Percentiles rank a stretch among this genome's conserved stretches.
Evolutionary conservation across 768 basidiomycete species (phyloP).

Genomic region (Lactifluus pinguis): DNA sequence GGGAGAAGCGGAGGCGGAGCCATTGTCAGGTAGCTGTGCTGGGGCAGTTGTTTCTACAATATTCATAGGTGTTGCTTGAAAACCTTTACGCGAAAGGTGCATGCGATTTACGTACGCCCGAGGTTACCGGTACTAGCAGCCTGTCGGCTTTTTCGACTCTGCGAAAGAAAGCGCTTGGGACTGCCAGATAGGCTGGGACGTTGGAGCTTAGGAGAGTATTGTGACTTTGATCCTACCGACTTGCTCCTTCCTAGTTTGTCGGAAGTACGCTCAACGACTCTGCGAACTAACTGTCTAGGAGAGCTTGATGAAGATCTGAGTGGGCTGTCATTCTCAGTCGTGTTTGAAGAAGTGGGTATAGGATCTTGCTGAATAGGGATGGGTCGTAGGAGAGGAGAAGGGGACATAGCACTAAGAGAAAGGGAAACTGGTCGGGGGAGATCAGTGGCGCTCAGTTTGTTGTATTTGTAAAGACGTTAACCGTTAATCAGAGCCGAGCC

Average conservation of each 20-base stretch:
- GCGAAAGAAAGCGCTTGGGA: slow-evolving; percentile 46
- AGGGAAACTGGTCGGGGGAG: background rate
- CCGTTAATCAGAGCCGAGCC: background rate
- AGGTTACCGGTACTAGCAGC: slow-evolving; percentile 28
- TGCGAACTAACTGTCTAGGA: slow-evolving; percentile 21
- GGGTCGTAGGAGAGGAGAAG: background rate
- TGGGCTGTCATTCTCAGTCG: slow-evolving; percentile 4
- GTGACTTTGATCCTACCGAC: slow-evolving; percentile 19
- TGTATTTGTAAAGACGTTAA: background rate
- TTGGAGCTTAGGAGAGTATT: slow-evolving; percentile 15
- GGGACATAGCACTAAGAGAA: slow-evolving; percentile 1
- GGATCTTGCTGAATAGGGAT: background rate
- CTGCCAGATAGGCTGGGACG: slow-evolving; percentile 27
- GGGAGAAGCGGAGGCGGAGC: slow-evolving; percentile 4
- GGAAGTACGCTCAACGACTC: slow-evolving; percentile 44
- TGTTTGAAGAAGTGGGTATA: slow-evolving; percentile 9
- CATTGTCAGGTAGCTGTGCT: background rate
- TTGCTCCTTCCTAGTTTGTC: slow-evolving; percentile 55
- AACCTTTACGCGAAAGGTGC: background rate
- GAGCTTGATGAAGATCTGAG: slow-evolving; percentile 6
- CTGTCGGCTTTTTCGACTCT: slow-evolving; percentile 43
- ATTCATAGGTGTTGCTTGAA: background rate
- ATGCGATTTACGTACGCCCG: background rate
- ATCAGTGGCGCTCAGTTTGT: background rate
- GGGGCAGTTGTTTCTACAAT: background rate